These are phyloP conservation scores for Quercus agrifolia DNA, from an alignment of 306 rosid genomes.

Conservation along the genomic window DNA sequence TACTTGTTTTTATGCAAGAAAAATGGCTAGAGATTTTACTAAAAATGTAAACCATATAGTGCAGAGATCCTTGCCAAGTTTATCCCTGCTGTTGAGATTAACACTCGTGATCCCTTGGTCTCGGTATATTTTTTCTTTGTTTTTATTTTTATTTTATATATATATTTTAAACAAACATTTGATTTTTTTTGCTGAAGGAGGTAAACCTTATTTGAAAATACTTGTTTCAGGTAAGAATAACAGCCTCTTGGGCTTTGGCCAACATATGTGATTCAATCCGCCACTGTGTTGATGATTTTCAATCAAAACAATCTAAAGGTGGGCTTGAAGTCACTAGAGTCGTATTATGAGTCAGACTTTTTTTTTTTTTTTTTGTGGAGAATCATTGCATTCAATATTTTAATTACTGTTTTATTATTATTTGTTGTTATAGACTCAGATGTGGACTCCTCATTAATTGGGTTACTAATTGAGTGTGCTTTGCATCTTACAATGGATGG, in stretches of 20 bases:
- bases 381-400: slow-evolving; percentile 5
- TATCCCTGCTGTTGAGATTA: slow-evolving; percentile 76
- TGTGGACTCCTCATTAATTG: slow-evolving; percentile 41
- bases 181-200: slow-evolving; percentile 4
- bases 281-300: slow-evolving; percentile 44
- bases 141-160: not conserved
- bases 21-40: slow-evolving; percentile 2
- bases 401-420: not conserved
- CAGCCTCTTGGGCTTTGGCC: slow-evolving; percentile 98
- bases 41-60: slow-evolving; percentile 43
- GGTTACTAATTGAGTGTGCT: slow-evolving; percentile 63
- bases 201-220: slow-evolving; percentile 8
- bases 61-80: slow-evolving; percentile 80
- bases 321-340: slow-evolving; percentile 22
- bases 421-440: slow-evolving; percentile 39
- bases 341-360: slow-evolving; percentile 11
- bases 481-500: slow-evolving; percentile 79
- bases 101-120: slow-evolving; percentile 59
- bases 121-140: slow-evolving; percentile 43
- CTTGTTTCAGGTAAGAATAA: slow-evolving; percentile 69
- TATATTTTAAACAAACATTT: not conserved
- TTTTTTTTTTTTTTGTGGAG: slow-evolving; percentile 1
- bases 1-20: slow-evolving; percentile 8
- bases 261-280: slow-evolving; percentile 81
- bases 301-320: slow-evolving; percentile 47